phyloP scores from a whole-genome alignment of 208 protist genomes.

The Trypanosoma congolense region DNA sequence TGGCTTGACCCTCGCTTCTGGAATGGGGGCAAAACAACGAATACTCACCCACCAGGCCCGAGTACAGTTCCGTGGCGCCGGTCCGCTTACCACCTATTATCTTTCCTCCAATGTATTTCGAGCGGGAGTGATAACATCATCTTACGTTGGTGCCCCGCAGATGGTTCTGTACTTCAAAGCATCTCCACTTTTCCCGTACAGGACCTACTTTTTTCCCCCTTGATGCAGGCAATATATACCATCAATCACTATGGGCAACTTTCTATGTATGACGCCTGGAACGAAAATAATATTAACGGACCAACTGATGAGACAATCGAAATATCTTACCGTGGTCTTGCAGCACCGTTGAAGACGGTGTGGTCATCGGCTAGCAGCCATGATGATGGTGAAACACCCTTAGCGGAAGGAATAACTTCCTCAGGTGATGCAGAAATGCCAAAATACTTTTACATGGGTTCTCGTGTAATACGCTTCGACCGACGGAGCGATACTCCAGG shows the following conservation, averaged over 20 bases:
- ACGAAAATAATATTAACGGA: conserved; percentile 36
- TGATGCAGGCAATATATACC: conserved; percentile 66
- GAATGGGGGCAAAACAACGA: conserved; percentile 19
- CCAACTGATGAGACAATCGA: conserved; percentile 11
- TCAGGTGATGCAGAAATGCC: conserved; percentile 28
- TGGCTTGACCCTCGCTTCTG: conserved; percentile 74
- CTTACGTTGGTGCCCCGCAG: conserved; percentile 60
- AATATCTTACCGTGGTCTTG: conserved; percentile 39
- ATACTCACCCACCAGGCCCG: conserved; percentile 19
- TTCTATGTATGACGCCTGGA: conserved; percentile 67
- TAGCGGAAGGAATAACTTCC: conserved; percentile 3
- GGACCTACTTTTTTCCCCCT: conserved; percentile 52
- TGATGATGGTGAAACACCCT: conserved; percentile 12
- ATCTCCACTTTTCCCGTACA: conserved; percentile 37
- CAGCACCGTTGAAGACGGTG: conserved; percentile 15
- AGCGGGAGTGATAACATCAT: conserved; percentile 38
- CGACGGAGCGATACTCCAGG: conserved; percentile 13
- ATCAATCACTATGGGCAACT: conserved; percentile 52
- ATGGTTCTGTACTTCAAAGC: conserved; percentile 54
- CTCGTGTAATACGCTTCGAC: conserved; percentile 38
- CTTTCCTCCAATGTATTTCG: conserved; percentile 65
- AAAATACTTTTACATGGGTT: conserved; percentile 33
- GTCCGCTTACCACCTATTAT: conserved; percentile 37
- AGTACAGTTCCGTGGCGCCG: conserved; percentile 34
- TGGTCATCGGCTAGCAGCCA: conserved; percentile 13